Evolutionary conservation across 352 stramenopile genomes (phyloP).

Genomic region (Hyaloperonospora brassicae): DNA sequence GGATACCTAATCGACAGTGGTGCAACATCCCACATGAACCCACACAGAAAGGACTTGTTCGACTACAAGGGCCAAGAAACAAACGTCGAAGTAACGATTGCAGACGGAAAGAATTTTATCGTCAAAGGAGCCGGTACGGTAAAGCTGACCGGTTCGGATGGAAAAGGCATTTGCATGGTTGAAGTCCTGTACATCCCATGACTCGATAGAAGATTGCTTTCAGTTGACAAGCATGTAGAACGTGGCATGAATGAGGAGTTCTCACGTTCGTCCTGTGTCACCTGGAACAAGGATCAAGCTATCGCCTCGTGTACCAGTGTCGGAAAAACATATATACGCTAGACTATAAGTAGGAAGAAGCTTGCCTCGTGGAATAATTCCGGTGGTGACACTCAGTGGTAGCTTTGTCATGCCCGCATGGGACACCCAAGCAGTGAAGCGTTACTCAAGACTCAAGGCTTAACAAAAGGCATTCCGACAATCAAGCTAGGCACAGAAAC

Average conservation of each 20-base stretch:
- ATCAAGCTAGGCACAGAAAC: background rate
- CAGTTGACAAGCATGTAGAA: background rate
- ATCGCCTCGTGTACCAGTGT: background rate
- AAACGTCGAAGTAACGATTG: background rate
- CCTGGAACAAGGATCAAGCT: background rate
- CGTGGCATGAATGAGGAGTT: background rate
- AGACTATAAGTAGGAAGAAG: background rate
- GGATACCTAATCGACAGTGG: background rate
- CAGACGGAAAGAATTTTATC: background rate
- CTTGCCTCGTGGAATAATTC: background rate
- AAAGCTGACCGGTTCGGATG: background rate
- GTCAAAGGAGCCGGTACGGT: background rate
- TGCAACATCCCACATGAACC: background rate
- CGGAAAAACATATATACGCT: background rate
- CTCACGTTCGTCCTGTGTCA: background rate
- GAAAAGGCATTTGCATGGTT: background rate
- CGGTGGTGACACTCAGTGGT: background rate
- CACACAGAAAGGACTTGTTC: background rate
- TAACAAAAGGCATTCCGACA: background rate
- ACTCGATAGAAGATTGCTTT: slow-evolving; percentile 1
- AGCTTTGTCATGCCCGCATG: background rate
- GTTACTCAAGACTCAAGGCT: background rate
- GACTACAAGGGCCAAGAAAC: background rate
- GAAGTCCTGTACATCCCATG: background rate
- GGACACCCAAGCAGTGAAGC: background rate